Base-by-base conservation (phyloP, 768 basidiomycete species). In the Mycena vitilis region DNA sequence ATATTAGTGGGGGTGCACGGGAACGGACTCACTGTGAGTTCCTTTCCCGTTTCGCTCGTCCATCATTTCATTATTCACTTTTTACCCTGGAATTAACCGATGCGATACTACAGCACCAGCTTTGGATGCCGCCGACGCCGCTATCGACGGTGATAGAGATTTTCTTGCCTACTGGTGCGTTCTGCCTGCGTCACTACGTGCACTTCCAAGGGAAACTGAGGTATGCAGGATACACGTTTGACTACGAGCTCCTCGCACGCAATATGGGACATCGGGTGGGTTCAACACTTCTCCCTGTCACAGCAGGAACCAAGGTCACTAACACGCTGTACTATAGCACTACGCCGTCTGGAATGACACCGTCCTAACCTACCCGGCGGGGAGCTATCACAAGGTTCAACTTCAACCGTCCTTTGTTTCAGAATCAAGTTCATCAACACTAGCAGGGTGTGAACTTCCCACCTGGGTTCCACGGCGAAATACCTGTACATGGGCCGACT, bases 121-220 rank as follows among this genome's bases (percentile, higher is more conserved):
- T 92, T 60, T 87, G 88, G 85, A 91, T 92, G 90, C 87, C 90
- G 40, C 78, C 81, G n/a, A 87, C 88, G 5, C 82, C 84, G 8
- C 78, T 84, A 49, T 86, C 89, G n/a, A 87, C 90, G 23, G 87
- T 91, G 20, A 88, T 92, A 72, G 91, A 93, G 78, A 86, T 92
- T 40, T 87, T 93, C 78, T 83, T 80, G 71, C 90, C 90, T 0
- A 79, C 77, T 45, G 90, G 90, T 65, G 87, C 12, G 40, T 10
- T 8, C 7, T 40, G 15, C 15, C 30, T 30, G 2, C 30, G 30
- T 30, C 30, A 5, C 30, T 30, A 2, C 5, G 2, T 30, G 30
- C 4, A 40, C 10, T 5, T 15, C 4, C 15, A 40, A 40, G 13
- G 6, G 38, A 15, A 40, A 40, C 40, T 23, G 16, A 13, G 25